Percentiles rank a stretch among this genome's conserved stretches.
These are phyloP conservation scores for Psilocybe tampanensis DNA, from an alignment of 768 basidiomycete genomes.

Conservation along the genomic window DNA sequence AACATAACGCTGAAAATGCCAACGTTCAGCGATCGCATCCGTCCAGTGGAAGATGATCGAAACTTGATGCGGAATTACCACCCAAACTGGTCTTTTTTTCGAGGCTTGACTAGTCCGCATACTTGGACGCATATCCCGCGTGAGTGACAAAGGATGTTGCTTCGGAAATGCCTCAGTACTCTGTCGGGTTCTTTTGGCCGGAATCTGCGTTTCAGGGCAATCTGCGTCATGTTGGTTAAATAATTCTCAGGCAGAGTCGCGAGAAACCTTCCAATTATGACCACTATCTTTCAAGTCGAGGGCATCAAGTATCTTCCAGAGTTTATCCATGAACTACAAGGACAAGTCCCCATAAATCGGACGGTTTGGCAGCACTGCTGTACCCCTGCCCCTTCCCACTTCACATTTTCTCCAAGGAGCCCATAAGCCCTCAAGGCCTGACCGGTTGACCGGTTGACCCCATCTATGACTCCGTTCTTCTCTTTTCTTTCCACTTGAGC, in stretches of 20 bases:
- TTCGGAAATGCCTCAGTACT: background rate
- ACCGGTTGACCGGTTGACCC: no score
- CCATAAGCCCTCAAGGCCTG: no score
- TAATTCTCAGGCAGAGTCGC: background rate
- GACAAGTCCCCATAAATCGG: no score
- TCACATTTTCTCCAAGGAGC: background rate
- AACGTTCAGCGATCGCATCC: background rate
- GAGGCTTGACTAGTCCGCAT: background rate
- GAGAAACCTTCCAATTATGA: background rate
- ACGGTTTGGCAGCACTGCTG: no score
- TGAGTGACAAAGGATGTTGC: background rate
- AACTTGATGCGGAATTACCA: background rate
- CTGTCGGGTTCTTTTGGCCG: background rate
- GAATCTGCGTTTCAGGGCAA: background rate
- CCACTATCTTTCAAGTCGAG: no score
- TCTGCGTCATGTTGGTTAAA: background rate
- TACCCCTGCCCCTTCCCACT: no score
- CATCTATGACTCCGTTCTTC: background rate
- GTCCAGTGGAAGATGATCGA: background rate
- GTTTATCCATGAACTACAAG: no score
- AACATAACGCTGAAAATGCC: background rate
- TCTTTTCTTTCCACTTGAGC: background rate
- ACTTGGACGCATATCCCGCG: background rate
- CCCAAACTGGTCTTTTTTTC: background rate
- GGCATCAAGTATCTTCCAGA: no score